Conservation (phyloP, 1,284 basidiomycete genomes). For the Malassezia japonica region DNA sequence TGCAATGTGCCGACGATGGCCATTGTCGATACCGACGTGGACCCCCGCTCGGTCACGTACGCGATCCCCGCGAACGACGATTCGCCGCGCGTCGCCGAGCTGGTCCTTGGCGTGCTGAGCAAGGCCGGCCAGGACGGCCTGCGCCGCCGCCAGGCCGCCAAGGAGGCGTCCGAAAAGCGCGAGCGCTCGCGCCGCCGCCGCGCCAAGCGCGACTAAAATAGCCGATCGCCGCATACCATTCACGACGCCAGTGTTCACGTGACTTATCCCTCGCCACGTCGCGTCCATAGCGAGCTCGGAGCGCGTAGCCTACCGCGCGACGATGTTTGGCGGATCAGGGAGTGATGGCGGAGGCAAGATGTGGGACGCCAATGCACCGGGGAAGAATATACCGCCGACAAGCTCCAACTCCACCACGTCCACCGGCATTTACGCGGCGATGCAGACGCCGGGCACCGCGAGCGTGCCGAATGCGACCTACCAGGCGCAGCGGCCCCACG, state of each 20-base stretch:
- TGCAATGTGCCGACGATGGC: constrained; percentile 51
- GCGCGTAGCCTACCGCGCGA: background rate
- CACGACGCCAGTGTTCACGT: background rate
- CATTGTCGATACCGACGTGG: constrained; percentile 86
- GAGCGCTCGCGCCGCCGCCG: constrained; percentile 16
- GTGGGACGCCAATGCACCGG: background rate
- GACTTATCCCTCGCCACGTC: no score
- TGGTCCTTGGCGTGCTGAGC: constrained; percentile 80
- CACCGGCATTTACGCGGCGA: background rate
- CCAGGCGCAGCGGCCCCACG: background rate
- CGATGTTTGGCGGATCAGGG: constrained; percentile 3
- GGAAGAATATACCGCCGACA: background rate
- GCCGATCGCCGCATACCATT: background rate
- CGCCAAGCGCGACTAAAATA: background rate
- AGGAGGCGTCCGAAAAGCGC: constrained; percentile 33
- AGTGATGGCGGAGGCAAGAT: background rate
- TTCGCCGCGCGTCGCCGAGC: constrained; percentile 74
- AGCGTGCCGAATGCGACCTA: background rate
- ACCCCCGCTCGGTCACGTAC: constrained; percentile 93
- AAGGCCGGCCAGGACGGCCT: constrained; percentile 61
- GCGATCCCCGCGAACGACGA: constrained; percentile 98
- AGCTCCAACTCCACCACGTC: no score
- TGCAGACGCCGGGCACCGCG: background rate
- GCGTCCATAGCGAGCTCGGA: no score
- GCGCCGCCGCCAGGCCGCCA: constrained; percentile 21